A percentile compares a stretch with the other conserved stretches of the same genome.
phyloP scores from a whole-genome alignment of 139 green algal species.

The Ettlia oleoabundans region DNA sequence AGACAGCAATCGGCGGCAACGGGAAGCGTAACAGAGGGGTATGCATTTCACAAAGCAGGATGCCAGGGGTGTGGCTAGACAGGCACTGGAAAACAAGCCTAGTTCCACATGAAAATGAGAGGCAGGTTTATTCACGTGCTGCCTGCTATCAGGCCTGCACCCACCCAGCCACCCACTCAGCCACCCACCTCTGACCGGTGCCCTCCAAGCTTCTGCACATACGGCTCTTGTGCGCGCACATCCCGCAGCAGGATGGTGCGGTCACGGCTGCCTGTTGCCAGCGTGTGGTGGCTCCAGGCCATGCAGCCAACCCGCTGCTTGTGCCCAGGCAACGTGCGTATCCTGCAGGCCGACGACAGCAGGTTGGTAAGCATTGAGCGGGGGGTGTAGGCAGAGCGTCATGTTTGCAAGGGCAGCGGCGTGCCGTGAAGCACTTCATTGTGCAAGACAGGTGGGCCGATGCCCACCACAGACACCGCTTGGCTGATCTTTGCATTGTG shows the following conservation, averaged over 20 bases:
- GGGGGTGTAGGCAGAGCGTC: not conserved
- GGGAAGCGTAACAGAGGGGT: no score
- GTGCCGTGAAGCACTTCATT: no score
- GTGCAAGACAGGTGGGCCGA: no score
- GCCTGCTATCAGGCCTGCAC: not conserved
- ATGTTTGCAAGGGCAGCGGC: not conserved
- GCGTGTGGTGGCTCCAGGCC: constrained; percentile 86
- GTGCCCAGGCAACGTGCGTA: constrained; percentile 88
- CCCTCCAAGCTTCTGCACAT: constrained; percentile 68
- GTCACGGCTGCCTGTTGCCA: constrained; percentile 91
- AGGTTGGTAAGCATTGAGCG: no score
- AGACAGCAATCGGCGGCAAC: no score
- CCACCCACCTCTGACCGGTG: constrained; percentile 81
- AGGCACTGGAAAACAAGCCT: no score
- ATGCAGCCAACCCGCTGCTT: constrained; percentile 79
- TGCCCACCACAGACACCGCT: no score
- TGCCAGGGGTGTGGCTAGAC: no score
- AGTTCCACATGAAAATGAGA: no score
- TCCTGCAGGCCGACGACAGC: no score
- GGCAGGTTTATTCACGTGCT: not conserved
- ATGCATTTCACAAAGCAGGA: no score
- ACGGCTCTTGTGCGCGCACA: constrained; percentile 80
- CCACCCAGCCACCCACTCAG: not conserved
- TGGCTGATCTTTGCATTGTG: no score
- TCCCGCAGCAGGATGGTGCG: constrained; percentile 90